Evolutionary conservation across 129 eudicot genomes (phyloP).

Genomic region (Calendula officinalis): DNA sequence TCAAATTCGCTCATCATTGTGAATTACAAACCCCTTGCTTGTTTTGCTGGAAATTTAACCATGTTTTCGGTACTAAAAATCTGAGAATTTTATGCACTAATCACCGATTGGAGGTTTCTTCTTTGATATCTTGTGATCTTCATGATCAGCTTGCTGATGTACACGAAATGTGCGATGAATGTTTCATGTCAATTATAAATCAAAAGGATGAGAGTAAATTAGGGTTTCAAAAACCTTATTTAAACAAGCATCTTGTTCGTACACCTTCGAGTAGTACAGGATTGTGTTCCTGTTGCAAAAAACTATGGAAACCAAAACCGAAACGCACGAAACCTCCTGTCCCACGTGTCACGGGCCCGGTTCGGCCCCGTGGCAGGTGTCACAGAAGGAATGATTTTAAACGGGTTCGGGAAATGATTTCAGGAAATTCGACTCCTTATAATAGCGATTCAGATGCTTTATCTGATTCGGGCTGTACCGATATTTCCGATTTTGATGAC

Average conservation of each 20-base stretch:
- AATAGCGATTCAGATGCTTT: constrained; percentile 27
- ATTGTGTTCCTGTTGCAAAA: constrained; percentile 73
- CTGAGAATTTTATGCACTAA: constrained; percentile 50
- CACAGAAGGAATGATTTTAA: constrained; percentile 58
- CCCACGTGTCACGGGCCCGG: constrained; percentile 50
- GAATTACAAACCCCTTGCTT: constrained; percentile 68
- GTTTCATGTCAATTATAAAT: constrained; percentile 57
- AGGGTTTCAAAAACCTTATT: constrained; percentile 34
- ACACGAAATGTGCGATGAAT: constrained; percentile 69
- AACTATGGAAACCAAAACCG: constrained; percentile 53
- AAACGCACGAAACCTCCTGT: constrained; percentile 61
- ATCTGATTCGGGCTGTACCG: constrained; percentile 63
- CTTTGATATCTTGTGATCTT: constrained; percentile 49
- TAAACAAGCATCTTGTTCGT: constrained; percentile 34
- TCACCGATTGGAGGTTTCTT: constrained; percentile 61
- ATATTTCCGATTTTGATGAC: constrained; percentile 54
- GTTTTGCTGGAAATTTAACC: constrained; percentile 71
- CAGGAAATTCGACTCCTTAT: constrained; percentile 29
- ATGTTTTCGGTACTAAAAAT: constrained; percentile 47
- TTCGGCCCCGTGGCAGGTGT: constrained; percentile 51
- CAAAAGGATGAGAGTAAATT: constrained; percentile 38
- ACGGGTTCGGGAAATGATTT: constrained; percentile 49
- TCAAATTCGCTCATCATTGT: constrained; percentile 66
- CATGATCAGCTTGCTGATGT: constrained; percentile 70
- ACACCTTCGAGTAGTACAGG: constrained; percentile 35